Percentiles rank a stretch among this genome's conserved stretches.
These are phyloP conservation scores for Teunomyces funiuensis DNA, from an alignment of 805 yeast genomes.

Conservation along the genomic window DNA sequence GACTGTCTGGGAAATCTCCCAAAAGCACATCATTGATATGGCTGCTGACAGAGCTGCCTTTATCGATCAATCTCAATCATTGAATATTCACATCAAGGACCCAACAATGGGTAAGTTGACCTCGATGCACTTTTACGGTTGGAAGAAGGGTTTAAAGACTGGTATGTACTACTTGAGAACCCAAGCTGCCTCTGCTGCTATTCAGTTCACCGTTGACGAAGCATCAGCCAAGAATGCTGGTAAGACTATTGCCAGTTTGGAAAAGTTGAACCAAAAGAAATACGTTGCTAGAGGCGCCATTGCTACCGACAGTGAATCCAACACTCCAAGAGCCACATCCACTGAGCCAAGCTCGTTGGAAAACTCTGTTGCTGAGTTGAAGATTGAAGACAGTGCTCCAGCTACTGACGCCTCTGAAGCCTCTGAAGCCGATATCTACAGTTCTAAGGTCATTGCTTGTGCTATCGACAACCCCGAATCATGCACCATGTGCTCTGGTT, in stretches of 20 bases:
- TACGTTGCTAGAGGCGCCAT: slow-evolving; percentile 25
- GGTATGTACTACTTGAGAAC: slow-evolving; percentile 96
- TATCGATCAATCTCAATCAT: slow-evolving; percentile 89
- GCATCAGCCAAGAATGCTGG: slow-evolving; percentile 40
- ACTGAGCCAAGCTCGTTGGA: slow-evolving; percentile 46
- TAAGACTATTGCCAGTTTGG: slow-evolving; percentile 36
- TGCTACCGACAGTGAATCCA: slow-evolving; percentile 8
- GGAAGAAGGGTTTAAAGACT: slow-evolving; percentile 97
- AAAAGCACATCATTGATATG: slow-evolving; percentile 55
- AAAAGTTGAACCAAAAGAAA: slow-evolving; percentile 40
- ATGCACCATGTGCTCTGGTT: slow-evolving; percentile 99
- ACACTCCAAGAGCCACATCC: slow-evolving; percentile 24
- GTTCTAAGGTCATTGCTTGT: slow-evolving; percentile 93
- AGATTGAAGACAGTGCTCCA: slow-evolving; percentile 25
- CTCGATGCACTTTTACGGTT: slow-evolving; percentile 97
- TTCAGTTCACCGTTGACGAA: slow-evolving; percentile 70
- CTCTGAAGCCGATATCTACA: slow-evolving; percentile 75
- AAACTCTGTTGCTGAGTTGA: slow-evolving; percentile 47
- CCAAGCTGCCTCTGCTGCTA: slow-evolving; percentile 96
- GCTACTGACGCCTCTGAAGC: slow-evolving; percentile 15
- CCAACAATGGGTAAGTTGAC: slow-evolving; percentile 97
- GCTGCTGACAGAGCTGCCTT: slow-evolving; percentile 57
- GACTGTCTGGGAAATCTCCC: slow-evolving; percentile 64
- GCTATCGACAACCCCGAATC: slow-evolving; percentile 96
- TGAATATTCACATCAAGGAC: slow-evolving; percentile 82